Conservation (phyloP, 2,329 filamentous ascomycete genomes). For the Colletotrichum shisoi region DNA sequence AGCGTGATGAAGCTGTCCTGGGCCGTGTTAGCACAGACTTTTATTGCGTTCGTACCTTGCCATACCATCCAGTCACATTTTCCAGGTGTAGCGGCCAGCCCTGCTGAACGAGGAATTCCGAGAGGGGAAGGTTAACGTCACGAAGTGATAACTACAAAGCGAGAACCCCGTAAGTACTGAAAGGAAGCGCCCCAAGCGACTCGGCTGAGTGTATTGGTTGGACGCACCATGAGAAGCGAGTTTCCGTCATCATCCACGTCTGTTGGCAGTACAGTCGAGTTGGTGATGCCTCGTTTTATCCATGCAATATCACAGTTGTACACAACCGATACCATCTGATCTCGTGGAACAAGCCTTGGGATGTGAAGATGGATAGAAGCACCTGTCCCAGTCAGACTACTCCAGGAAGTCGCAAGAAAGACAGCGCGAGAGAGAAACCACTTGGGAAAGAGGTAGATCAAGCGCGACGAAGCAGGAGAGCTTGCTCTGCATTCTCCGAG, state of each 20-base stretch:
- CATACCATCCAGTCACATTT: constrained; percentile 16
- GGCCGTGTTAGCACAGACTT: background rate
- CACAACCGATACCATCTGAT: constrained; percentile 8
- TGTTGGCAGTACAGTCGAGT: constrained; percentile 11
- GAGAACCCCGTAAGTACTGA: background rate
- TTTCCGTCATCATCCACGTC: constrained; percentile 21
- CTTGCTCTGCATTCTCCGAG: background rate
- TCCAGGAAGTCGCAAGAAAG: constrained; percentile 10
- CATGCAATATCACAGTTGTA: constrained; percentile 17
- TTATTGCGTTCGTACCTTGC: too few species aligned
- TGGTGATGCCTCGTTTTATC: constrained; percentile 21
- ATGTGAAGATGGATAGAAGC: constrained; percentile 13
- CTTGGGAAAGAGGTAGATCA: constrained; percentile 21
- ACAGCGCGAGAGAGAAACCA: constrained; percentile 17
- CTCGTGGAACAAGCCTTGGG: background rate
- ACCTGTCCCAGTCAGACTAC: constrained; percentile 6
- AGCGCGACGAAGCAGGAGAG: background rate
- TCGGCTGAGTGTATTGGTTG: background rate
- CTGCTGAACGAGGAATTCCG: constrained; percentile 18
- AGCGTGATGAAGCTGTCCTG: constrained; percentile 13
- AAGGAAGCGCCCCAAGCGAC: background rate
- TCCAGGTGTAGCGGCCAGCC: constrained; percentile 9
- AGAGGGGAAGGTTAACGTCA: constrained; percentile 1
- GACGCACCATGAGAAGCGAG: constrained; percentile 21
- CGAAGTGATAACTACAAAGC: constrained; percentile 10